phyloP scores from a whole-genome alignment of 768 basidiomycete species.

The Polyporus arcularius region DNA sequence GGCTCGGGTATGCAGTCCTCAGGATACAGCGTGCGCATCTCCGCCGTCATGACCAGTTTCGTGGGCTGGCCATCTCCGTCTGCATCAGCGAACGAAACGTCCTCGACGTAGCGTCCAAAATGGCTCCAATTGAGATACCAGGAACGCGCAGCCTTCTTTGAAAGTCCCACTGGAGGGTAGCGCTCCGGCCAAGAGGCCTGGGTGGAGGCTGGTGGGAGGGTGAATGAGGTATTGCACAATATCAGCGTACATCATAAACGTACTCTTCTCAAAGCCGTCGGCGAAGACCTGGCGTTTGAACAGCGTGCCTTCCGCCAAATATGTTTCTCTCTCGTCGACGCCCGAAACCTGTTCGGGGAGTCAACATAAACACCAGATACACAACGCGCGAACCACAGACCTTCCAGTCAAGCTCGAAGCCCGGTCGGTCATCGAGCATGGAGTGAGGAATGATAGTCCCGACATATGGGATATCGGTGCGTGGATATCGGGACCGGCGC shows the following conservation, averaged over 20 bases:
- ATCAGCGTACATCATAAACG: no score
- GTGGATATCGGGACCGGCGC: neutral
- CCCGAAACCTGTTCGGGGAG: no score
- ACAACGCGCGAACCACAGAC: neutral
- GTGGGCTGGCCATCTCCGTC: neutral
- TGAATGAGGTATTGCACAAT: no score
- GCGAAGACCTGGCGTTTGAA: no score
- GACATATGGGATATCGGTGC: neutral
- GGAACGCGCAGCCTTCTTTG: neutral
- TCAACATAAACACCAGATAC: neutral
- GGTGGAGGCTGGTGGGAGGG: no score
- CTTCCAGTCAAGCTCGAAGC: neutral
- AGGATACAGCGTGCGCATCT: constrained; percentile 5
- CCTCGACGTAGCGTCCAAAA: constrained; percentile 10
- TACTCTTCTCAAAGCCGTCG: no score
- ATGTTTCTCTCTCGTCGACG: no score
- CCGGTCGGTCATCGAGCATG: neutral
- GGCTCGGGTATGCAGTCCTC: neutral
- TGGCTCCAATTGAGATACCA: neutral
- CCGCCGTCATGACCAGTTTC: constrained; percentile 4
- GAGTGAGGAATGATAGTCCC: neutral
- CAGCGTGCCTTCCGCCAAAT: no score
- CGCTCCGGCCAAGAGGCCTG: no score
- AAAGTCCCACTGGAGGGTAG: neutral
- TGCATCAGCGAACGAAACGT: constrained; percentile 1